Evolutionary conservation across 495 filamentous ascomycete species (phyloP).

Genomic region (Bryoglossum gracile): DNA sequence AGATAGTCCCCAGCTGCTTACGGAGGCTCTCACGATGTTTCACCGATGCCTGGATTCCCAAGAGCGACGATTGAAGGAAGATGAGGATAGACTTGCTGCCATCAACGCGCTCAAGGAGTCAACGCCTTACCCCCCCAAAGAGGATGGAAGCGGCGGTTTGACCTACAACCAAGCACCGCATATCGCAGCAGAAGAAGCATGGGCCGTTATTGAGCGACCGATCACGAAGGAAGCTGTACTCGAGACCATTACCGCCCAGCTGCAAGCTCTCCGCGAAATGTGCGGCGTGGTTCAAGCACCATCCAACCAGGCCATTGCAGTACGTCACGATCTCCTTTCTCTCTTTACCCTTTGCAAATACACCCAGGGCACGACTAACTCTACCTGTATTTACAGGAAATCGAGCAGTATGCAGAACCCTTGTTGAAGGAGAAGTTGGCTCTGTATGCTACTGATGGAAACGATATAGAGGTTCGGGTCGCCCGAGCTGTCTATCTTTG

Average conservation of each 20-base stretch:
- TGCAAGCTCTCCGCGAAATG: constrained; percentile 44
- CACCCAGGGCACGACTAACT: too few species aligned
- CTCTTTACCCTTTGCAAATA: too few species aligned
- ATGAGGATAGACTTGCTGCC: constrained; percentile 1
- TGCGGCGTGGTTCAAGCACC: too few species aligned
- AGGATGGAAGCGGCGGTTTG: neutral
- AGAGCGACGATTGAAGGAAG: constrained; percentile 46
- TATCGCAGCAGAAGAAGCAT: constrained; percentile 20
- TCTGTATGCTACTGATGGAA: too few species aligned
- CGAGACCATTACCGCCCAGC: constrained; percentile 55
- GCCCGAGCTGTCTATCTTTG: too few species aligned
- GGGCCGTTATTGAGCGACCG: constrained; percentile 54
- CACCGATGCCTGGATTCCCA: constrained; percentile 53
- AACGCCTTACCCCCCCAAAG: neutral
- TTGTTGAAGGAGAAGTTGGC: too few species aligned
- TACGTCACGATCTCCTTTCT: too few species aligned
- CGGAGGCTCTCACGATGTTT: constrained; percentile 57
- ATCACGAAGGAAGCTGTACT: constrained; percentile 54
- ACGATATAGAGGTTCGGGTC: too few species aligned
- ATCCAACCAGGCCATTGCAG: too few species aligned
- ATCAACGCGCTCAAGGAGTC: neutral
- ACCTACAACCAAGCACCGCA: constrained; percentile 31
- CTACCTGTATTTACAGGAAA: too few species aligned
- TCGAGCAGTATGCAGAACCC: too few species aligned
- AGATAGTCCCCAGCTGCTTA: constrained; percentile 40